Conservation (phyloP, 2,329 filamentous ascomycete genomes). For the Incumbomyces lentus region DNA sequence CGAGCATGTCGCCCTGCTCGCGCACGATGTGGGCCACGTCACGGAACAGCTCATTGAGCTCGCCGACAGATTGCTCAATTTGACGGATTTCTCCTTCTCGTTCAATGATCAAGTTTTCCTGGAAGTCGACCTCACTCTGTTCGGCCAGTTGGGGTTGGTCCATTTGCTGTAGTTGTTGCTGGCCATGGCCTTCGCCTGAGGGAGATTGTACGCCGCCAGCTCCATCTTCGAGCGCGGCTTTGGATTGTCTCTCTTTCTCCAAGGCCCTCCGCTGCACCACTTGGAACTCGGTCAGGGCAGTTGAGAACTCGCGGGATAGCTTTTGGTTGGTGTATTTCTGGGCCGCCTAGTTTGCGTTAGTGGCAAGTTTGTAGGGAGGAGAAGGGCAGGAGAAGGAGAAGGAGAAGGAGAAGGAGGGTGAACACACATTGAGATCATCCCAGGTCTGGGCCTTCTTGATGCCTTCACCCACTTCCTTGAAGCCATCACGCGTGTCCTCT, state of each 20-base stretch:
- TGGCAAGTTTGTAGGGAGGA: not conserved
- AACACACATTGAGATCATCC: slow-evolving; percentile 67
- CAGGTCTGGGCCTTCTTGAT: slow-evolving; percentile 83
- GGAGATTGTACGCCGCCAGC: slow-evolving; percentile 21
- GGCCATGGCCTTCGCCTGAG: slow-evolving; percentile 23
- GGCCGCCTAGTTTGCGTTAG: slow-evolving; percentile 52
- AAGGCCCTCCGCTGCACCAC: slow-evolving; percentile 77
- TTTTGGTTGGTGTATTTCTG: slow-evolving; percentile 97
- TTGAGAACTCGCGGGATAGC: slow-evolving; percentile 83
- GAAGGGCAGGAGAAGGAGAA: not conserved
- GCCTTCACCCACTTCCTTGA: slow-evolving; percentile 86
- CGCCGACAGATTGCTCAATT: slow-evolving; percentile 91
- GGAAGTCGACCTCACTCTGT: slow-evolving; percentile 94
- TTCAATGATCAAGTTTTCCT: slow-evolving; percentile 89
- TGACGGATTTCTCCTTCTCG: slow-evolving; percentile 94
- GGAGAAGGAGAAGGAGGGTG: not conserved
- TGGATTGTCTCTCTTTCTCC: slow-evolving; percentile 84
- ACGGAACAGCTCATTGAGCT: slow-evolving; percentile 91
- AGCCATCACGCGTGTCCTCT: slow-evolving; percentile 74
- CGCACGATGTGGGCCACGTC: slow-evolving; percentile 96
- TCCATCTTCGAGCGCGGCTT: slow-evolving; percentile 62
- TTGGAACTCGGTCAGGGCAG: slow-evolving; percentile 83
- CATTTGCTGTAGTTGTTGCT: slow-evolving; percentile 59
- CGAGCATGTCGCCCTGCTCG: slow-evolving; percentile 82
- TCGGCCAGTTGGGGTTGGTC: slow-evolving; percentile 72